Evolutionary conservation across 768 basidiomycete genomes (phyloP).

Genomic region (Pisolithus marmoratus): DNA sequence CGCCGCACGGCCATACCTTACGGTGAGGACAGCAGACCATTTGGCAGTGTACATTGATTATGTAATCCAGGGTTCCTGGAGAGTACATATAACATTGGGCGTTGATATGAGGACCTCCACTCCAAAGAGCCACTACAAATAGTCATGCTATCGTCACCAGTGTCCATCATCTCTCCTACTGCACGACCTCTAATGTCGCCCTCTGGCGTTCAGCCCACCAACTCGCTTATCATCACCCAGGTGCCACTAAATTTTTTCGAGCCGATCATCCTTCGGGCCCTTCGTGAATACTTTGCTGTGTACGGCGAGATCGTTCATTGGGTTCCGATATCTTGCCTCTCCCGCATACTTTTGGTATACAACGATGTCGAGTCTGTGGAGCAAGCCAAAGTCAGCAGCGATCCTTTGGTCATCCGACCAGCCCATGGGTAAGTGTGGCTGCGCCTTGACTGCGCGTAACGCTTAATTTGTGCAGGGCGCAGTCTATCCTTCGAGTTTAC

Average conservation of each 20-base stretch:
- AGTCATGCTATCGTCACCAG: conserved; percentile 17
- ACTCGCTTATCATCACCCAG: conserved; percentile 78
- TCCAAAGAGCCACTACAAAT: neutral
- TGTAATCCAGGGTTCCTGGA: no score
- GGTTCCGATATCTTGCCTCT: conserved; percentile 81
- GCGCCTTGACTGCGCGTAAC: conserved; percentile 2
- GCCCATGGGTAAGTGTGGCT: conserved; percentile 42
- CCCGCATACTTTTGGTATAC: conserved; percentile 80
- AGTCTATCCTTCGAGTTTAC: conserved; percentile 58
- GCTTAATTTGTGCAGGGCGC: conserved; percentile 32
- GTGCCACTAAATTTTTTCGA: conserved; percentile 78
- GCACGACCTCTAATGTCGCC: neutral
- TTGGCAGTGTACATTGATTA: no score
- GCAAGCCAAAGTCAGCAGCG: conserved; percentile 57
- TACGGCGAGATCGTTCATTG: conserved; percentile 87
- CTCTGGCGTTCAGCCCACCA: conserved; percentile 42
- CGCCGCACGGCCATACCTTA: no score
- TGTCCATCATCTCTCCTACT: conserved; percentile 22
- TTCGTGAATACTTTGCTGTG: conserved; percentile 64
- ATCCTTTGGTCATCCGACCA: conserved; percentile 56
- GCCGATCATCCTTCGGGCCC: conserved; percentile 55
- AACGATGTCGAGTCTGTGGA: conserved; percentile 57
- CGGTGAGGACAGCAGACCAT: no score
- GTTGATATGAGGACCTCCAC: no score
- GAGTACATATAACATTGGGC: no score